Evolutionary conservation across 2,329 filamentous ascomycete genomes (phyloP), one percentile per base, ranked within the genome.

Genomic region (Aureobasidium sp.): DNA sequence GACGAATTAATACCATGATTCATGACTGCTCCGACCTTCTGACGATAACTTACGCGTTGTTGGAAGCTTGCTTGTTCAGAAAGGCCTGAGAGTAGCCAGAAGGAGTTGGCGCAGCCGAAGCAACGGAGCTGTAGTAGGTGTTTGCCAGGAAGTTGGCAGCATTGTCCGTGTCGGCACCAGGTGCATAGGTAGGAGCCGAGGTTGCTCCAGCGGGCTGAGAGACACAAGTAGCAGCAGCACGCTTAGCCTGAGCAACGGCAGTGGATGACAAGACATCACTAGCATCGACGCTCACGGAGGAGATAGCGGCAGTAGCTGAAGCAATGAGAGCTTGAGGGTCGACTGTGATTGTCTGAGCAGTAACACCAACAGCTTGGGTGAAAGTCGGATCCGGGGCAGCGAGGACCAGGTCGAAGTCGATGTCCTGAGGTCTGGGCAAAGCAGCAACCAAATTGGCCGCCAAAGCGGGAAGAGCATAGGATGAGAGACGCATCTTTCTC

Each of bases 381-480:
- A 29, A 61, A 2, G 58, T 61, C 11, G 58, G 58, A 9, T 61
- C 58, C 6, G 58, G 58, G 18, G 58, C 33, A n/a, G 33, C 58
- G 2, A 61, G 10, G 38, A 72, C 69, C 15, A 68, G 67, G 48
- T 66, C 66, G 55, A 65, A 69, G 62, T 72, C 70, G 55, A 73
- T 64, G 40, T 64, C 69, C 45, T 73, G 70, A 33, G 71, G 71
- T 29, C 68, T 58, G 51, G 70, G 70, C 27, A 70, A 25, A n/a
- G 69, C 70, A 56, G 58, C 58, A n/a, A 60, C 69, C 16, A 73
- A 65, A 11, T 71, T 63, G 36, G 36, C 61, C 51, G 61, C 61
- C 36, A 64, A 47, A 55, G 61, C 61, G 40, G 40, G 61, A 38
- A 56, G 38, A 31, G 50, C 61, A 55, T 45, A 48, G 8, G 61